Evolutionary conservation across 176 grass and related monocot genomes (phyloP), one percentile per base, ranked within the genome.

Genomic region (Dactylis glomerata): DNA sequence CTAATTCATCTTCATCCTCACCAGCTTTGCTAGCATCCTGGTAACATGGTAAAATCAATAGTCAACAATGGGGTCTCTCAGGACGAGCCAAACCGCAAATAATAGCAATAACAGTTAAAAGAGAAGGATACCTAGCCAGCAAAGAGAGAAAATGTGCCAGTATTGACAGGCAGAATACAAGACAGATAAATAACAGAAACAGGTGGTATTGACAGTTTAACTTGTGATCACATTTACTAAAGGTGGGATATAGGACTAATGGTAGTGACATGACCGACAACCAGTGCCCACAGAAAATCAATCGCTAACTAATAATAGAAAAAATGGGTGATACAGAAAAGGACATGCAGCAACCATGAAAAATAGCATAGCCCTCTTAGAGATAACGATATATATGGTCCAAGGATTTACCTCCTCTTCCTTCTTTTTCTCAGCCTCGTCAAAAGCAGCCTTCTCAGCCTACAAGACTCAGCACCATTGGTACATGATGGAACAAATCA

Each of bases 361-460:
- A n/a, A n/a, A n/a, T n/a, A n/a, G n/a, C n/a, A n/a, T n/a, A n/a
- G n/a, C n/a, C n/a, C n/a, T n/a, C n/a, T n/a, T n/a, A n/a, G n/a
- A n/a, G 34, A 36, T 36, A 36, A 36, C 34, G 34, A 3, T 36
- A 26, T 13, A 64, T 34, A 46, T 62, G 23, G 58, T 57, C 24
- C 82, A 81, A 9, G 45, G 83, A 75, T 64, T 81, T 89, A 94
- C 92, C 95, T 92, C 95, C 44, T 91, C 92, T 89, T 91, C 84
- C 75, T 91, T 92, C 78, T 92, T 97, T 86, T 94, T 97, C 90
- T 97, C 95, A 69, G 86, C 90, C 81, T 92, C 92, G 3, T 97
- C 95, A 52, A 97, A 97, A 80, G 95, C 90, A 86, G 92, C 88
- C 86, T 97, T 94, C 86, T 97, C 95, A 84, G 90, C 92, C 95